Base-by-base conservation (phyloP, 768 basidiomycete genomes). In the Gloeophyllum trabeum region DNA sequence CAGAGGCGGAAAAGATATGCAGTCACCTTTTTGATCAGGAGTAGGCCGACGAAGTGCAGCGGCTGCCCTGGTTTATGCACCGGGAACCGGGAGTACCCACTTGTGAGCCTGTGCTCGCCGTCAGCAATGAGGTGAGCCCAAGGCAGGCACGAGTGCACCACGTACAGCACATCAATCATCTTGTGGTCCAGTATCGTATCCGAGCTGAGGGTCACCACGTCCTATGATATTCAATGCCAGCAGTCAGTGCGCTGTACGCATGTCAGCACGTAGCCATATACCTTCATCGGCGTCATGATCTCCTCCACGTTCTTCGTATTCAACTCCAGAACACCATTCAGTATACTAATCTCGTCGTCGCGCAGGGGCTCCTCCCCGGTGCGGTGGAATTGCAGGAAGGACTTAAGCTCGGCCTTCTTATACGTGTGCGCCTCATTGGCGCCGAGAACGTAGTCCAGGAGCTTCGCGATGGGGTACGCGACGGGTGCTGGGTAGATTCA, bases 71-170 rank as follows among this genome's bases (percentile, higher is more conserved):
- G 71, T 45, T 78, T 75, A 53, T 94, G 88, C 0, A 98, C 74
- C 0, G 93, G 93, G 53, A 98, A 87, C 16, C 93, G 79, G 1
- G 91, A 93, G 56, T 94, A 96, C 0, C 93, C 93, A 48, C 79
- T 84, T n/a, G 68, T 54, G 18, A 85, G 59, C 35, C 80, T 84
- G 50, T 40, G 35, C 19, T 5, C 22, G 51, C 38, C 36, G 36
- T 30, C 10, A 43, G 26, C 12, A n/a, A 20, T 4, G 24, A 3
- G 35, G 24, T 36, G 10, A n/a, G 13, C n/a, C 5, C 6, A n/a
- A 35, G 44, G 4, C 24, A 46, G 4, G 40, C 35, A 26, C 5
- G 10, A 24, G 12, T 6, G 24, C 22, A 12, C n/a, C 58, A 59
- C 70, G 10, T 51, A 84, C 85, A 89, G 73, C 36, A 66, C 67